Conservation (phyloP, 2,329 filamentous ascomycete genomes). For the Colletotrichum lini region DNA sequence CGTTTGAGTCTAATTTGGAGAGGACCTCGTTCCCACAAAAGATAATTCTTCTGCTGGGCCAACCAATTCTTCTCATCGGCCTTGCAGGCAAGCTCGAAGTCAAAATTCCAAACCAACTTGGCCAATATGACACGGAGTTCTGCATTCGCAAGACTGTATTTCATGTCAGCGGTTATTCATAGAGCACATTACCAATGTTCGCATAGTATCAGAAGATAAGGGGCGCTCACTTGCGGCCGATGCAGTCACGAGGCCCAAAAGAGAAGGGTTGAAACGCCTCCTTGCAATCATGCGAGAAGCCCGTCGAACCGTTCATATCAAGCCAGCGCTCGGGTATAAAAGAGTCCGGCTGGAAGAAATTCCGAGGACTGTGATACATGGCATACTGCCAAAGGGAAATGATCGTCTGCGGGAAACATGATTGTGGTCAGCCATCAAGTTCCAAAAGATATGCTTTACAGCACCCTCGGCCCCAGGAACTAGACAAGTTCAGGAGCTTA, state of each 20-base stretch:
- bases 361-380: conserved; percentile 56
- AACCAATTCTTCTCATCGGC: not conserved
- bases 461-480: not conserved
- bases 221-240: conserved; percentile 50
- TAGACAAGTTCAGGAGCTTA: conserved; percentile 28
- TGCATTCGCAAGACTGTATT: not conserved
- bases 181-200: not conserved
- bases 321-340: conserved; percentile 60
- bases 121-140: conserved; percentile 2
- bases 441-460: not conserved
- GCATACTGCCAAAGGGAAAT: conserved; percentile 61
- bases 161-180: not conserved
- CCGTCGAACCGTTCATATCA: conserved; percentile 36
- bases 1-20: not conserved
- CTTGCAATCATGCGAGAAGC: conserved; percentile 41
- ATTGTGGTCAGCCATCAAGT: not conserved
- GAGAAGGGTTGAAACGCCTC: conserved; percentile 49
- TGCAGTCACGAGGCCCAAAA: conserved; percentile 49
- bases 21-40: conserved; percentile 21
- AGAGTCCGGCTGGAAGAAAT: conserved; percentile 60
- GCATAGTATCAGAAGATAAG: not conserved
- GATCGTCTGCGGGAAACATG: conserved; percentile 51
- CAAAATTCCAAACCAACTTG: conserved; percentile 14
- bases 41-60: not conserved
- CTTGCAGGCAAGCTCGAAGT: not conserved